Evolutionary conservation across 2,329 filamentous ascomycete species (phyloP), one percentile per base, ranked within the genome.

Genomic region (Ophiostoma angusticollis): DNA sequence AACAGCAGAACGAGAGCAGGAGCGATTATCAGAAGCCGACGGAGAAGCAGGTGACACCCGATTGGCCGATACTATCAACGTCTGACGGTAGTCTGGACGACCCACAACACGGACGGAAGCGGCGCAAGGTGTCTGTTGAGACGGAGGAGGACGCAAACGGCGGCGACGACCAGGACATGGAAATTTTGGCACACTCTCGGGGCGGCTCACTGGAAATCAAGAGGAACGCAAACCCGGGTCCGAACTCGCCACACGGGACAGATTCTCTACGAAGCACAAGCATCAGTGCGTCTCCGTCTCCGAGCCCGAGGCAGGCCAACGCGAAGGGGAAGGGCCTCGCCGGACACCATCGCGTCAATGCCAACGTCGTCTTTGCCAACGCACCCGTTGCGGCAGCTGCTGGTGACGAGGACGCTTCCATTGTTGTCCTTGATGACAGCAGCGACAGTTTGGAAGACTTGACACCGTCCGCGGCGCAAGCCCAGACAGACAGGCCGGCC

Each of bases 21-120:
- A 19, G 30, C 4, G 14, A 31, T 14, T 9, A 7, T 61, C 46
- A 40, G 35, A 45, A 47, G 25, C 48, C 48, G 5, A 44, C 14
- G 28, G 30, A 25, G 24, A 12, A n/a, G 18, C 11, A 14, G 18
- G n/a, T 21, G n/a, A 31, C 13, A 11, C n/a, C 9, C n/a, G 18
- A 8, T n/a, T 32, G n/a, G 4, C 28, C 38, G n/a, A n/a, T n/a
- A n/a, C n/a, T n/a, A n/a, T 9, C 28, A 17, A 23, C 11, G 2
- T 30, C 21, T 13, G 19, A 21, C 4, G 27, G 22, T 8, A 3
- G 25, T 28, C 9, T 18, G 16, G 35, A 41, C 19, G 34, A 13
- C 31, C 3, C 33, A 30, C 7, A n/a, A n/a, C 24, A 39, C 14
- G 32, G 38, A 0, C 12, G 31, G 4, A 48, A 48, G 36, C 39